Base-by-base conservation (phyloP, 805 yeast species). In the Barnettozyma populi region DNA sequence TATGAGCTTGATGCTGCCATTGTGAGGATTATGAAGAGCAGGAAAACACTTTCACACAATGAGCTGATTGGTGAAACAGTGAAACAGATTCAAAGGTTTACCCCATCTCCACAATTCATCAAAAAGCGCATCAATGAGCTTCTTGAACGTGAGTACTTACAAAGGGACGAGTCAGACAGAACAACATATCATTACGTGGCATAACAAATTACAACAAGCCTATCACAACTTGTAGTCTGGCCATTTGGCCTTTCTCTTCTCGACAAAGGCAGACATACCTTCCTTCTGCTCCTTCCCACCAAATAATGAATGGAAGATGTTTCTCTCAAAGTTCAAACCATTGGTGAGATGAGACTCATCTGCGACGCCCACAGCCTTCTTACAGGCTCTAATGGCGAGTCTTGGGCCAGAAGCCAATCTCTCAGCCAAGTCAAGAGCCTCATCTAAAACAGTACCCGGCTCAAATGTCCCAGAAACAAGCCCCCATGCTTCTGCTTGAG, bases 11-110 rank as follows among this genome's bases (percentile, higher is more conserved):
- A 87, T 60, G 96, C 97, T 1, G 94, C 95, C 0, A 76, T 90
- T 47, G 95, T 90, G 5, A 73, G 97, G 44, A 79, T 84, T n/a
- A 82, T 90, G 92, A 90, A 90, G 66, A 75, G 87, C 1, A 70
- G 90, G 31, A 83, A 80, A 55, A 65, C 72, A 1, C 55, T 84
- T 46, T 70, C 64, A 23, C 92, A 86, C 60, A 80, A 79, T 54
- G 83, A 82, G 36, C 70, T 90, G 45, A 69, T 86, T n/a, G 76
- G 73, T 31, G 90, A 83, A 55, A 78, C 82, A 5, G 72, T 83
- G 20, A 74, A 75, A 43, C 85, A 79, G 52, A 68, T 89, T 42
- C 69, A 72, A 36, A 69, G 94, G 50, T 90, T 90, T 63, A 76
- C 75, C 44, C 90, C 96, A 1, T 78, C 79, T 49, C 81, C 84